phyloP scores from a whole-genome alignment of 768 basidiomycete genomes.

The Termitomyces sp. region DNA sequence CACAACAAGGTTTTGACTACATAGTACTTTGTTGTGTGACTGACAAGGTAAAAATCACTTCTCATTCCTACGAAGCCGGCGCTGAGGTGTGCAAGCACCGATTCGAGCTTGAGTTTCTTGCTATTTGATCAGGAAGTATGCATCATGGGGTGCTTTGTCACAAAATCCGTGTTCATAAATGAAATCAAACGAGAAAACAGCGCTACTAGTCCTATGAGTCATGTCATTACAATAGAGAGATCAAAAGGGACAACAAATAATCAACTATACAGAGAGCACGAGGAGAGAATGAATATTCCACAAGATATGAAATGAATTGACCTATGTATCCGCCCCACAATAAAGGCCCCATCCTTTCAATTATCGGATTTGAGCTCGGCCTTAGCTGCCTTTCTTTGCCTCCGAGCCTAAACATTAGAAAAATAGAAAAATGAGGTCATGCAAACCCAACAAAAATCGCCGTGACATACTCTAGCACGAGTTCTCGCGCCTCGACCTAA shows the following conservation, averaged over 20 bases:
- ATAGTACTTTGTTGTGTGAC: no score
- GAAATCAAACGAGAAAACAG: no score
- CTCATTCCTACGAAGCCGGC: no score
- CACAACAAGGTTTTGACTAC: no score
- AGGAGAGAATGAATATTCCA: neutral
- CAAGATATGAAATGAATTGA: neutral
- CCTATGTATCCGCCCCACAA: neutral
- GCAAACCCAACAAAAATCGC: neutral
- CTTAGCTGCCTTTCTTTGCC: slow-evolving; percentile 13
- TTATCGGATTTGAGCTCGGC: slow-evolving; percentile 10
- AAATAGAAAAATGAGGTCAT: neutral
- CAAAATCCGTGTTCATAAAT: no score
- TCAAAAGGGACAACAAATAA: slow-evolving; percentile 6
- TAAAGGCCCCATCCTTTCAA: neutral
- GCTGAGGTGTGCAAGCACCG: no score
- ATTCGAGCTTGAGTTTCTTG: no score
- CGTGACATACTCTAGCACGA: slow-evolving; percentile 17
- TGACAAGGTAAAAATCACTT: no score
- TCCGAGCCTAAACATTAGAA: slow-evolving; percentile 11
- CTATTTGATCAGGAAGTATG: no score
- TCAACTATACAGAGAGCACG: slow-evolving; percentile 12
- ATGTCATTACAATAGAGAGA: slow-evolving; percentile 4
- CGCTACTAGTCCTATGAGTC: no score
- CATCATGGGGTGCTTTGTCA: no score
- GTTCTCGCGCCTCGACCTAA: slow-evolving; percentile 25